phyloP scores from a whole-genome alignment of 108 stramenopile species.

The Fistulifera solaris region DNA sequence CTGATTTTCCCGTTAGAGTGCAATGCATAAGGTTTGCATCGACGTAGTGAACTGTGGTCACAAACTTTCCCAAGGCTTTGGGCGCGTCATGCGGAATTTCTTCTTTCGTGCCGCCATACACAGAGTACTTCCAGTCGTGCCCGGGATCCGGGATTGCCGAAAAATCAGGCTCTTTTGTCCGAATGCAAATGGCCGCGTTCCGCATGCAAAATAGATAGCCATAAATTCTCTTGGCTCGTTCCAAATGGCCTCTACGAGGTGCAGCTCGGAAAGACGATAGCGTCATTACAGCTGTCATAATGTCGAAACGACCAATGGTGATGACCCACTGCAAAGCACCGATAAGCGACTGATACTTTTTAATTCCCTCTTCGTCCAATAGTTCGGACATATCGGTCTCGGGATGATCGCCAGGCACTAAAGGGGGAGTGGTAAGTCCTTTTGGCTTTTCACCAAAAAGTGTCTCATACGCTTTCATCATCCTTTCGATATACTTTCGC shows the following conservation, averaged over 20 bases:
- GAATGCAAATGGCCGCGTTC: slow-evolving; percentile 7
- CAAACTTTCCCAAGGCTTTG: slow-evolving; percentile 6
- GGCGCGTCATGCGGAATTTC: slow-evolving; percentile 9
- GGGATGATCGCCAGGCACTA: slow-evolving; percentile 9
- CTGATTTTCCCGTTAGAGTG: slow-evolving; percentile 8
- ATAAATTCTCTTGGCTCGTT: slow-evolving; percentile 18
- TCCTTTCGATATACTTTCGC: slow-evolving; percentile 14
- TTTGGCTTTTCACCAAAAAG: slow-evolving; percentile 23
- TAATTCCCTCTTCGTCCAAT: slow-evolving; percentile 4
- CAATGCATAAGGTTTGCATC: slow-evolving; percentile 19
- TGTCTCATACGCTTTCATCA: slow-evolving; percentile 5
- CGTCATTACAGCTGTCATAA: slow-evolving; percentile 9
- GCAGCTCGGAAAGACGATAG: slow-evolving; percentile 6
- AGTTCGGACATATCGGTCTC: slow-evolving; percentile 12
- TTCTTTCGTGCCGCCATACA: slow-evolving; percentile 10
- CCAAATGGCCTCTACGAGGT: slow-evolving; percentile 13
- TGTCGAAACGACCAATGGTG: slow-evolving; percentile 17
- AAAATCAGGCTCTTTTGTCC: slow-evolving; percentile 1
- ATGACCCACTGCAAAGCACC: slow-evolving; percentile 17
- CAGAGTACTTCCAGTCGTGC: slow-evolving; percentile 2
- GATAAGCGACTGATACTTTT: slow-evolving; percentile 17
- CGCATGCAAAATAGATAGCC: slow-evolving; percentile 9
- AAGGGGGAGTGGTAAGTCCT: background rate
- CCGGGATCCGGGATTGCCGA: background rate
- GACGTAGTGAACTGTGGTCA: slow-evolving; percentile 5